Conservation (phyloP, 345 rosid genomes). For the Pugionium dolabratum region DNA sequence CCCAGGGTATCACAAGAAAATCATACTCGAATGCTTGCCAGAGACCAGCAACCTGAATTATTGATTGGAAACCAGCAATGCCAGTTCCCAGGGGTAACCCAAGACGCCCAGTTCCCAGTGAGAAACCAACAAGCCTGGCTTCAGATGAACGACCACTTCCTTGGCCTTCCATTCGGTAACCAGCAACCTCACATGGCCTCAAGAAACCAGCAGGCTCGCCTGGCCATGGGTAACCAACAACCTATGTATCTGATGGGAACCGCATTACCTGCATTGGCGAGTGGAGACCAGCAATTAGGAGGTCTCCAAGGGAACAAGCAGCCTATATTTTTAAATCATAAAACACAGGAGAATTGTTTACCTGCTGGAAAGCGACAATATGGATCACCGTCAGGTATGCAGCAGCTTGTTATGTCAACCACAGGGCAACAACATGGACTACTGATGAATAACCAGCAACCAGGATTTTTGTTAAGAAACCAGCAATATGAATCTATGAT, state of each 20-base stretch:
- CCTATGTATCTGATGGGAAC: conserved; percentile 29
- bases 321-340: conserved; percentile 32
- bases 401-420: conserved; percentile 28
- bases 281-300: conserved; percentile 33
- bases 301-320: conserved; percentile 25
- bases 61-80: conserved; percentile 29
- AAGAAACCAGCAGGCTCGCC: conserved; percentile 41
- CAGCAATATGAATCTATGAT: conserved; percentile 5
- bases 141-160: conserved; percentile 30
- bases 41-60: conserved; percentile 31
- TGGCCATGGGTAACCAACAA: conserved; percentile 34
- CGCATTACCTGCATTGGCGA: conserved; percentile 26
- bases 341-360: conserved; percentile 23
- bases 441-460: conserved; percentile 19
- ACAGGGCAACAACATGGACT: conserved; percentile 43
- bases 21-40: conserved; percentile 16
- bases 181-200: conserved; percentile 16
- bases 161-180: conserved; percentile 29
- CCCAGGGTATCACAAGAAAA: conserved; percentile 9
- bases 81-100: conserved; percentile 32
- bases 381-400: conserved; percentile 20
- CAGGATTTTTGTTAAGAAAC: conserved; percentile 11
- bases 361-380: conserved; percentile 25
- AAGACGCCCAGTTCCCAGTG: conserved; percentile 14
- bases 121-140: conserved; percentile 34